These are phyloP conservation scores for Trebouxia sp. DNA, from an alignment of 139 green algal genomes.

Conservation along the genomic window DNA sequence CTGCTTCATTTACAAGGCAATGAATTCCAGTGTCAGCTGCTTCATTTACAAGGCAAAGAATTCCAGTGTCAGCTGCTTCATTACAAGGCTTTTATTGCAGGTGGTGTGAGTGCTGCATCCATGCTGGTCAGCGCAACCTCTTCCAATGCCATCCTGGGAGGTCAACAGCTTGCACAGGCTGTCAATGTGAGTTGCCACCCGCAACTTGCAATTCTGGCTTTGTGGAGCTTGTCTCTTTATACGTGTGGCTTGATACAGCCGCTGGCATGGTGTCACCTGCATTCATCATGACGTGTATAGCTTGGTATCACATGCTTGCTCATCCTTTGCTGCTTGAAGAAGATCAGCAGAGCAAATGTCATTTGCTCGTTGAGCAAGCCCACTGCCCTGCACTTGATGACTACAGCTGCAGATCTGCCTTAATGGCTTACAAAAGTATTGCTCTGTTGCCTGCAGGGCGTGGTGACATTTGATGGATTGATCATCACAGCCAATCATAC, in stretches of 20 bases:
- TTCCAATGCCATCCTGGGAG: conserved; percentile 8
- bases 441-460: not conserved
- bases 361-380: no score
- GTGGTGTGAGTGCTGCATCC: not conserved
- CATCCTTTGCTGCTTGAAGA: no score
- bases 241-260: no score
- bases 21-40: not conserved
- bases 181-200: not conserved
- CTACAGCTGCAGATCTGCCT: no score
- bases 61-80: not conserved
- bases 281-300: no score
- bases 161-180: conserved; percentile 23
- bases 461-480: conserved; percentile 11
- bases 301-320: no score
- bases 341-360: no score
- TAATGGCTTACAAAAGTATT: no score
- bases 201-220: not conserved
- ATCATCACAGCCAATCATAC: conserved; percentile 23
- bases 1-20: not conserved
- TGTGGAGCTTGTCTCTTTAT: no score
- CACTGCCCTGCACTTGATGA: no score
- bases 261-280: no score
- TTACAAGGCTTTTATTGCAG: not conserved
- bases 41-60: no score
- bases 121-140: conserved; percentile 18